Percentiles rank a stretch among this genome's conserved stretches.
phyloP scores from a whole-genome alignment of 2,329 filamentous ascomycete species.

The Sporothrix mexicana region DNA sequence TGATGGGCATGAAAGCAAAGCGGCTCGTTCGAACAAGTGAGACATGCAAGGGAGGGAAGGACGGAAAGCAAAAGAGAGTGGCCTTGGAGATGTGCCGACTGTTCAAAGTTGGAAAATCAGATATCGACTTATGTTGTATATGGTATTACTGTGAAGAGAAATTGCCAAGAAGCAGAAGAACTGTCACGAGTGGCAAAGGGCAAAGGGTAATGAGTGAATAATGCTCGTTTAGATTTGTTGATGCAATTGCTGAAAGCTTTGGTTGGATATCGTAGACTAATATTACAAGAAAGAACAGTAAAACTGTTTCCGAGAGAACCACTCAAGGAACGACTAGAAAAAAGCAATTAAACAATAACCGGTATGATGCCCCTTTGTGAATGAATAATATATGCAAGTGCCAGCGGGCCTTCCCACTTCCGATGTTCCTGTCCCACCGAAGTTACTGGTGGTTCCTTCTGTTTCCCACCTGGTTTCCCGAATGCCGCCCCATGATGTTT shows the following conservation, averaged over 20 bases:
- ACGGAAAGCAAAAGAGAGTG: neutral
- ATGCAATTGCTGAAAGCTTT: constrained; percentile 18
- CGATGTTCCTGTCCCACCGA: constrained; percentile 23
- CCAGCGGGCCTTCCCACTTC: neutral
- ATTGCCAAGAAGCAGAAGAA: neutral
- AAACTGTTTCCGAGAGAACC: constrained; percentile 27
- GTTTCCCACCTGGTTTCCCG: neutral
- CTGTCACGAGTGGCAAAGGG: constrained; percentile 9
- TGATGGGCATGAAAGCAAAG: neutral
- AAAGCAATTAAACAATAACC: neutral
- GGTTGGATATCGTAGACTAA: constrained; percentile 33
- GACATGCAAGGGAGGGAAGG: constrained; percentile 8
- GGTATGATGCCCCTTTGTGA: constrained; percentile 6
- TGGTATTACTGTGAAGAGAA: neutral
- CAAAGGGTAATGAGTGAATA: neutral
- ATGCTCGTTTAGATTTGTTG: neutral
- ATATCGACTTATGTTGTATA: neutral
- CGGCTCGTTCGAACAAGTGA: constrained; percentile 13
- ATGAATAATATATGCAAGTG: constrained; percentile 30
- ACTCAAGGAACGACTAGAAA: constrained; percentile 17
- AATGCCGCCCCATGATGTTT: constrained; percentile 18
- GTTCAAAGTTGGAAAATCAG: neutral
- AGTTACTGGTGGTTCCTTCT: neutral
- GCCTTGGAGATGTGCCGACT: neutral
- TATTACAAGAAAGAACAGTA: constrained; percentile 3